phyloP scores from a whole-genome alignment of 1,284 basidiomycete genomes.

The Rhodotorula sp. region DNA sequence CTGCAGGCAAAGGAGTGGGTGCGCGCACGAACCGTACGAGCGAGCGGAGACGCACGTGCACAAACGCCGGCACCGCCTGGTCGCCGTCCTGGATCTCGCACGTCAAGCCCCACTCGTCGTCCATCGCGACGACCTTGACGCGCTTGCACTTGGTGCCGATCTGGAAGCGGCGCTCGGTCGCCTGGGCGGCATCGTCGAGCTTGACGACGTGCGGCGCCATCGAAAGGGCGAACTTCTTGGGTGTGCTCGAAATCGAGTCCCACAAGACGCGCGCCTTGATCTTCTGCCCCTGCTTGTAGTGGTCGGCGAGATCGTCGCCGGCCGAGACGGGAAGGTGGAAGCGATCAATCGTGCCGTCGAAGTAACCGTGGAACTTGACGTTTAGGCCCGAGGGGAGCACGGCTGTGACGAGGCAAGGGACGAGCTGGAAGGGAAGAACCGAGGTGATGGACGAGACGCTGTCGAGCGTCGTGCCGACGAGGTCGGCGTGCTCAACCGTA shows the following conservation, averaged over 20 bases:
- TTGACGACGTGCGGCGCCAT: constrained; percentile 70
- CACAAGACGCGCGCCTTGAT: constrained; percentile 87
- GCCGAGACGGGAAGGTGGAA: constrained; percentile 64
- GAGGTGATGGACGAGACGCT: constrained; percentile 79
- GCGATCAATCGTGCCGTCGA: constrained; percentile 85
- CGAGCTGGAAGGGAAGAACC: constrained; percentile 81
- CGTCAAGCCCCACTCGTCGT: constrained; percentile 77
- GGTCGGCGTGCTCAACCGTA: constrained; percentile 45
- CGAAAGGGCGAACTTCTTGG: constrained; percentile 73
- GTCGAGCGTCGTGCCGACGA: constrained; percentile 55
- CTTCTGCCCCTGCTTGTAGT: constrained; percentile 79
- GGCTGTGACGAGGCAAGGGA: constrained; percentile 81
- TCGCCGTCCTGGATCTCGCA: constrained; percentile 58
- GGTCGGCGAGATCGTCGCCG: constrained; percentile 51
- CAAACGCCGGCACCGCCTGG: constrained; percentile 69
- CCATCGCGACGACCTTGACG: constrained; percentile 71
- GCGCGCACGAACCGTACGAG: no score
- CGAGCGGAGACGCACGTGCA: constrained; percentile 67
- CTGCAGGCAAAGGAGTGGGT: constrained; percentile 55
- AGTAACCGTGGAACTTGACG: constrained; percentile 89
- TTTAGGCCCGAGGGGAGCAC: constrained; percentile 78
- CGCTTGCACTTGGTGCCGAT: constrained; percentile 67
- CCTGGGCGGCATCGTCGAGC: constrained; percentile 19
- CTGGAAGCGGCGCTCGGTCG: constrained; percentile 64
- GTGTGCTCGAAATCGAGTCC: constrained; percentile 65